Base-by-base conservation (phyloP, 805 yeast genomes). In the Nakazawaea siamensis region DNA sequence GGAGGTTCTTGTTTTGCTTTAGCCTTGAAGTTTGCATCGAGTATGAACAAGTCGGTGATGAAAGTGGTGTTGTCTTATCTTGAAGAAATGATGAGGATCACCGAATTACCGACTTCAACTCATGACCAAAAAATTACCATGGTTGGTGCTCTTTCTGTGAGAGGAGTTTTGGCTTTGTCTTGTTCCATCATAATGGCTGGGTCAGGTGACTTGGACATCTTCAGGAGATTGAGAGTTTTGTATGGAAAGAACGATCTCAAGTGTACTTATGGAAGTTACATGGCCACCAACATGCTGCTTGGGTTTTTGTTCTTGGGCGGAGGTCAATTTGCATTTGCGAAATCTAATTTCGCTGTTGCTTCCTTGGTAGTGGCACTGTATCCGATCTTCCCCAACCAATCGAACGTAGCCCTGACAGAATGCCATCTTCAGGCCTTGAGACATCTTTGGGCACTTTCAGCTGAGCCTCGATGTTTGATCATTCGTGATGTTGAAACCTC, bases 241-340 rank as follows among this genome's bases (percentile, higher is more conserved):
- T 87, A 83, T 50, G 83, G 80, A 15, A 64, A 68, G 10, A 67
- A 72, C 0, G 66, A 48, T 26, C 56, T 54, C 34, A 38, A 36
- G 10, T 50, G 63, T 29, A 63, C 65, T 8, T 86, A 72, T 52
- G 92, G 95, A 0, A 73, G 76, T 40, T 83, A 73, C 48, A 74
- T 82, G 76, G 83, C 88, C 0, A 64, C 78, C 2, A 85, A 83
- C 47, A 70, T 84, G 63, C 83, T 94, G 0, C 56, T 92, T 25
- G 99, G 99, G 2, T 76, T 90, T 46, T 60, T 90, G 35, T 88
- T 90, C 50, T 54, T 92, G 24, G 96, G 96, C 0, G 92, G 95
- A 2, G 96, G 97, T 0, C 96, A 86, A 52, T 86, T 76, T 54
- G 87, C 94, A 0, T 70, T 92, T 39, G 68, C 66, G 13, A 46